Percentiles rank a stretch among this genome's conserved stretches.
phyloP scores from a whole-genome alignment of 768 basidiomycete genomes.

The Mycena latifolia region DNA sequence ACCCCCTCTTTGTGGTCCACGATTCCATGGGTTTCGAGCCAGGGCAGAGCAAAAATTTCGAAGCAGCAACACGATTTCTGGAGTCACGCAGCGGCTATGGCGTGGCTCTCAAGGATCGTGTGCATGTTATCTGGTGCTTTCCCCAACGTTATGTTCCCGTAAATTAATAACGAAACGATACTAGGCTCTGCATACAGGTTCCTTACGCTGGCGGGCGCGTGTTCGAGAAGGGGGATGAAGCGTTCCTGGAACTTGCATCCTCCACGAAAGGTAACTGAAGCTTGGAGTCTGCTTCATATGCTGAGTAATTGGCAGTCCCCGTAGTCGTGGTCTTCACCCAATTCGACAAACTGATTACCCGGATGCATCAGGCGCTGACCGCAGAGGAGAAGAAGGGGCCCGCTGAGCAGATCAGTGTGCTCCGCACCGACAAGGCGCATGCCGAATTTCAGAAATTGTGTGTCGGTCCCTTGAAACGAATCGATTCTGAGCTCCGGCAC shows the following conservation, averaged over 20 bases:
- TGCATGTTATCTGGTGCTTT: conserved; percentile 11
- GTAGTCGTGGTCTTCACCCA: conserved; percentile 14
- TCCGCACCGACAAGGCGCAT: too few relatives aligned
- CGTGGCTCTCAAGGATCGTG: neutral
- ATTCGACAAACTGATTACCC: conserved; percentile 8
- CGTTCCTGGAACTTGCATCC: conserved; percentile 6
- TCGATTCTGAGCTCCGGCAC: too few relatives aligned
- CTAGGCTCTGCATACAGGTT: conserved; percentile 18
- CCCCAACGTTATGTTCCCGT: neutral
- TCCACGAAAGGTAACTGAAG: neutral
- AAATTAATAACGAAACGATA: neutral
- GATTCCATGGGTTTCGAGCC: conserved; percentile 25
- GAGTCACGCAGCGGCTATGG: neutral
- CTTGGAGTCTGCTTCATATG: too few relatives aligned
- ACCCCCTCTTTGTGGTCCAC: conserved; percentile 14
- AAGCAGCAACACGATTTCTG: conserved; percentile 4
- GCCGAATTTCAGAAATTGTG: too few relatives aligned
- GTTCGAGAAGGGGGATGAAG: conserved; percentile 15
- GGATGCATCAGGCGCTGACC: too few relatives aligned
- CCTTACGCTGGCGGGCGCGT: conserved; percentile 7
- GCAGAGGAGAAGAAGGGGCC: too few relatives aligned
- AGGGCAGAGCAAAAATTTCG: neutral
- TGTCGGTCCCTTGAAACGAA: too few relatives aligned
- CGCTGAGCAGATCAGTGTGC: too few relatives aligned
- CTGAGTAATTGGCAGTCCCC: too few relatives aligned